Conservation (phyloP, 768 basidiomycete species). For the Naematelia aurantialba region DNA sequence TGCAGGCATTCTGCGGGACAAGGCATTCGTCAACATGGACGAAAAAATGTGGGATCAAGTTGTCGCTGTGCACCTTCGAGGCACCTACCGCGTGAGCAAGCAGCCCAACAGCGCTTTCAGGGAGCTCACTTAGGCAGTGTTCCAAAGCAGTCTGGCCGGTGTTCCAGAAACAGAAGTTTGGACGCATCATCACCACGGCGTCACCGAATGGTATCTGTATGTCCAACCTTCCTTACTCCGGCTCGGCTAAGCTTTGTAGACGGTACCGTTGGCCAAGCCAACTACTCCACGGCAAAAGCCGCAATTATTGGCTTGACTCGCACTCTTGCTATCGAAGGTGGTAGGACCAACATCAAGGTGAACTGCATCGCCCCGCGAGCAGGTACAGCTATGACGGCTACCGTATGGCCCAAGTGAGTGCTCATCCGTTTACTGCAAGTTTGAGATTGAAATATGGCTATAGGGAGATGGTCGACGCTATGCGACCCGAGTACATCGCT, state of each 20-base stretch:
- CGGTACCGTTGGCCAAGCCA: constrained; percentile 93
- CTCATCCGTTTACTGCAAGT: no score
- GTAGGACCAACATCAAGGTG: constrained; percentile 81
- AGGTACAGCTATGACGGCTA: constrained; percentile 86
- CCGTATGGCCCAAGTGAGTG: constrained; percentile 60
- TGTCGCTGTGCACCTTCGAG: constrained; percentile 78
- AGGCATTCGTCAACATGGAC: constrained; percentile 82
- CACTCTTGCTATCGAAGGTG: constrained; percentile 84
- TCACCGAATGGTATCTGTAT: constrained; percentile 87
- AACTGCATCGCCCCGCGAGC: constrained; percentile 85
- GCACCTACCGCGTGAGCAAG: constrained; percentile 72
- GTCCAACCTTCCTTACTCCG: background rate
- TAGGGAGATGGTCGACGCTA: constrained; percentile 69
- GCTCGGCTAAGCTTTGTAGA: constrained; percentile 51
- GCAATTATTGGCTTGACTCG: constrained; percentile 86
- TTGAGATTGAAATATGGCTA: background rate
- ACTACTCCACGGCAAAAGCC: constrained; percentile 91
- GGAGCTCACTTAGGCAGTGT: constrained; percentile 58
- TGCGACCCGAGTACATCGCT: constrained; percentile 87
- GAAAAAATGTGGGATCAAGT: constrained; percentile 94
- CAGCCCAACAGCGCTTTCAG: no score
- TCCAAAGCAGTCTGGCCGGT: constrained; percentile 93
- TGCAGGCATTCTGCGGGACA: constrained; percentile 90
- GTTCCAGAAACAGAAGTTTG: constrained; percentile 94
- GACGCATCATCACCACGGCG: constrained; percentile 89